These are phyloP conservation scores for Stagonosporopsis vannaccii DNA, from an alignment of 2,329 filamentous ascomycete species.

Conservation along the genomic window DNA sequence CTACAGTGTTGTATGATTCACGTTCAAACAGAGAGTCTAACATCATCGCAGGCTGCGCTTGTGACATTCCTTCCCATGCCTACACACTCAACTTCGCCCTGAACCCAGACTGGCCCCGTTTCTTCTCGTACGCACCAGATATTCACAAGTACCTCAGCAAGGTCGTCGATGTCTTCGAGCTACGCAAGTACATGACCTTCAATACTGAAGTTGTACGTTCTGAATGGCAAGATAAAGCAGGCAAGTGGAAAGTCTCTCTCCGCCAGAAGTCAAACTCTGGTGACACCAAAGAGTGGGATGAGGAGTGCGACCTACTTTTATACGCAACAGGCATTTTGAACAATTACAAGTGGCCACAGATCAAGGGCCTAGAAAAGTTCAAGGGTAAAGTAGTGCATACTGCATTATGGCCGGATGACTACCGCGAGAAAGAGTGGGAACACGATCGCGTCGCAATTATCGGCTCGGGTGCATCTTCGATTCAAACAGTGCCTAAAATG, in stretches of 20 bases:
- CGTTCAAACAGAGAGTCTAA: background rate
- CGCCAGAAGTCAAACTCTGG: slow-evolving; percentile 49
- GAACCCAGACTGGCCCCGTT: slow-evolving; percentile 58
- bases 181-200: slow-evolving; percentile 62
- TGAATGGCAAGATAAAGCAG: slow-evolving; percentile 58
- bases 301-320: slow-evolving; percentile 54
- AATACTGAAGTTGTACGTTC: slow-evolving; percentile 57
- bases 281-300: slow-evolving; percentile 50
- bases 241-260: slow-evolving; percentile 60
- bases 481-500: slow-evolving; percentile 58
- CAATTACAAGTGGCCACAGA: slow-evolving; percentile 48
- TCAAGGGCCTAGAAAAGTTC: slow-evolving; percentile 55
- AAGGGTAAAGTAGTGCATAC: slow-evolving; percentile 55
- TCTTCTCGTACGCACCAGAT: slow-evolving; percentile 56
- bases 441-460: slow-evolving; percentile 54
- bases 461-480: slow-evolving; percentile 54
- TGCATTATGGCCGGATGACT: slow-evolving; percentile 56
- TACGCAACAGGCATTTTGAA: slow-evolving; percentile 56
- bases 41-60: slow-evolving; percentile 45
- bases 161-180: slow-evolving; percentile 57
- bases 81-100: slow-evolving; percentile 56
- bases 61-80: slow-evolving; percentile 56
- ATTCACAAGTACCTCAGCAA: slow-evolving; percentile 59
- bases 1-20: background rate
- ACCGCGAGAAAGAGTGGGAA: slow-evolving; percentile 54